Base-by-base conservation (phyloP, 176 grass and related monocot genomes). In the Oryza longistaminata region DNA sequence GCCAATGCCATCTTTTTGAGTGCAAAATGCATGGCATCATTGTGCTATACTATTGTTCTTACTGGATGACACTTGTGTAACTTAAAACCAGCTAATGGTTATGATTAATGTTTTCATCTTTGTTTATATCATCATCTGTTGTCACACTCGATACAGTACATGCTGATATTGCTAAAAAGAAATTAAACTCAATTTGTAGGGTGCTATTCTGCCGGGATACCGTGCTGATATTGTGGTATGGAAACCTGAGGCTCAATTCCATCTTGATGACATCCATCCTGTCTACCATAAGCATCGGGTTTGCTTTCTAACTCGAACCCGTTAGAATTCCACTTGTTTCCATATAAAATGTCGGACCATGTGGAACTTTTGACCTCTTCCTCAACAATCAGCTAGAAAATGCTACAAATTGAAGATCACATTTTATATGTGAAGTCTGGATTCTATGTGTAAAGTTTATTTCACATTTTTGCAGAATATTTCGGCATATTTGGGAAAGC, bases 201-300 rank as follows among this genome's bases (percentile, higher is more conserved):
- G 96, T 37, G 81, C 82, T 68, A 94, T 99, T 68, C 73, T 89
- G 61, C 85, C 60, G 1, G 93, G 91, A 62, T 96, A 95, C 34
- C 89, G 94, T 73, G 96, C 96, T 43, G 96, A 99, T 85, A 89
- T 99, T 19, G 96, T 95, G 82, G 88, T 96, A 49, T 99, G 96
- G 96, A 89, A 92, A 82, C 91, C 96, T 52, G 96, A 99, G 66
- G 74, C 65, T 7, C 83, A 96, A 85, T 92, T 96, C 84, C 91
- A 89, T 48, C 91, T 96, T 4, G 87, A 94, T 67, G 85, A 94
- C 19, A 91, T 25, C 68, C 90, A 99, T 83, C 72, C n/a, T 21
- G 85, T 92, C 55, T 90, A 91, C 75, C 96, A 98, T 84, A 98
- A 96, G 46, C 96, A 98, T 85, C 66, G 85, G 83, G 93, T 98